Conservation (phyloP, 2,329 filamentous ascomycete genomes). For the Penicillium sp. region DNA sequence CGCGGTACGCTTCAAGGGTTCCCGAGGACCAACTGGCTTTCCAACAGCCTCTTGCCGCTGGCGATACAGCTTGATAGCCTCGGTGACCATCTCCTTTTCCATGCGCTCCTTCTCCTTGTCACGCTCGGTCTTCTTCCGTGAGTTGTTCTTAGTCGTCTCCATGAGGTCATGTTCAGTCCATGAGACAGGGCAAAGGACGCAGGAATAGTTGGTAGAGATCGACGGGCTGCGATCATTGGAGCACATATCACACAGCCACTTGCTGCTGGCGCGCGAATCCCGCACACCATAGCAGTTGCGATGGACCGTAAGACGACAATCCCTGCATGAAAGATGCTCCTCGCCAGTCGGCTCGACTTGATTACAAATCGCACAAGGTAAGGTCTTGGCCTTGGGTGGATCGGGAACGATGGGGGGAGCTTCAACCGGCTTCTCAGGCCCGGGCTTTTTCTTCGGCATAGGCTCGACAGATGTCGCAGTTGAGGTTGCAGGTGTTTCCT, state of each 20-base stretch:
- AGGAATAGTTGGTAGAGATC: conserved; percentile 93
- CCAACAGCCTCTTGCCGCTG: conserved; percentile 82
- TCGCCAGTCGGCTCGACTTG: conserved; percentile 72
- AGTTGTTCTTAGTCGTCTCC: conserved; percentile 74
- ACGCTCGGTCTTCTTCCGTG: conserved; percentile 89
- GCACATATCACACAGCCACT: conserved; percentile 97
- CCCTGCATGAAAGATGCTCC: conserved; percentile 74
- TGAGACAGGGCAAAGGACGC: conserved; percentile 84
- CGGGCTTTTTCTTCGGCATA: conserved; percentile 64
- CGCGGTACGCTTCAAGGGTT: conserved; percentile 88
- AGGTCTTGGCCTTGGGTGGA: conserved; percentile 72
- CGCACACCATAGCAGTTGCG: conserved; percentile 89
- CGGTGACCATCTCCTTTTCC: conserved; percentile 80
- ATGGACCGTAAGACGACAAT: conserved; percentile 91
- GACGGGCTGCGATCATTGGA: conserved; percentile 89
- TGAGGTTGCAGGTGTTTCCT: conserved; percentile 52
- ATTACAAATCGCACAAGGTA: conserved; percentile 85
- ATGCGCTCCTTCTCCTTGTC: conserved; percentile 84
- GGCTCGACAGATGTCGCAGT: conserved; percentile 48
- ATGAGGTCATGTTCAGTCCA: conserved; percentile 80
- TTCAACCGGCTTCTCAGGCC: conserved; percentile 57
- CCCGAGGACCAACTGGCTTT: conserved; percentile 79
- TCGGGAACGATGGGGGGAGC: conserved; percentile 70
- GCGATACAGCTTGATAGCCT: conserved; percentile 77
- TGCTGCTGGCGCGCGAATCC: conserved; percentile 65